Conservation (phyloP, 2,329 filamentous ascomycete genomes). For the Magnaporthales sp. region DNA sequence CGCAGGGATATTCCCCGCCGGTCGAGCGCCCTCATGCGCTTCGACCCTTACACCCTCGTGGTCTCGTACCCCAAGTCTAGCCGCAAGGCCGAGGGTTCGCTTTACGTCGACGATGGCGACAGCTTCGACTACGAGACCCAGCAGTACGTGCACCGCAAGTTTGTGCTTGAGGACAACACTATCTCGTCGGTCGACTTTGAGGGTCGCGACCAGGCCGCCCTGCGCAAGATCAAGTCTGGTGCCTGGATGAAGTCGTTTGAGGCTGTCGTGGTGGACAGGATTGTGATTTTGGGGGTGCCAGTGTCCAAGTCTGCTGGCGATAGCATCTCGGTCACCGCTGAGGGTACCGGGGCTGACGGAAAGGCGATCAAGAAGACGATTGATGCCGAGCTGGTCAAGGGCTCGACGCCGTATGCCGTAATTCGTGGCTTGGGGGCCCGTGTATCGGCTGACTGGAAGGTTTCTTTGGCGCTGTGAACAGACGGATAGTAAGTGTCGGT, state of each 20-base stretch:
- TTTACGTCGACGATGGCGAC: slow-evolving; percentile 93
- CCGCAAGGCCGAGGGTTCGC: slow-evolving; percentile 64
- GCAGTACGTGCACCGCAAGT: slow-evolving; percentile 79
- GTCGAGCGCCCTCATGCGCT: slow-evolving; percentile 82
- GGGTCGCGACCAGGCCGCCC: slow-evolving; percentile 33
- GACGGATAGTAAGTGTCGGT: background rate
- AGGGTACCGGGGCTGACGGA: slow-evolving; percentile 42
- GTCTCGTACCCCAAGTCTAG: slow-evolving; percentile 55
- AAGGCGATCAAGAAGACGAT: slow-evolving; percentile 46
- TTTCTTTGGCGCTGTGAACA: slow-evolving; percentile 22
- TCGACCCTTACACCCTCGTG: slow-evolving; percentile 90
- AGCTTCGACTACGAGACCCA: slow-evolving; percentile 80
- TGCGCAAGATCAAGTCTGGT: slow-evolving; percentile 49
- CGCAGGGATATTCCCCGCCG: slow-evolving; percentile 82
- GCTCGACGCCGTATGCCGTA: slow-evolving; percentile 41
- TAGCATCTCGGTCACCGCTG: slow-evolving; percentile 45
- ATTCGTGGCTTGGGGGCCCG: slow-evolving; percentile 41
- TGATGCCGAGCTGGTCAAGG: slow-evolving; percentile 44
- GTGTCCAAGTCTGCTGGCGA: slow-evolving; percentile 65
- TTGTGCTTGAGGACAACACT: slow-evolving; percentile 52
- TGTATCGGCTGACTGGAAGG: slow-evolving; percentile 46
- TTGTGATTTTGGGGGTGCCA: slow-evolving; percentile 76
- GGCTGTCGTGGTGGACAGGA: slow-evolving; percentile 70
- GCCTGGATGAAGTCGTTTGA: slow-evolving; percentile 74
- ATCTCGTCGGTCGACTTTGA: slow-evolving; percentile 65